phyloP scores from a whole-genome alignment of 768 basidiomycete genomes.

The Auriscalpium vulgare region DNA sequence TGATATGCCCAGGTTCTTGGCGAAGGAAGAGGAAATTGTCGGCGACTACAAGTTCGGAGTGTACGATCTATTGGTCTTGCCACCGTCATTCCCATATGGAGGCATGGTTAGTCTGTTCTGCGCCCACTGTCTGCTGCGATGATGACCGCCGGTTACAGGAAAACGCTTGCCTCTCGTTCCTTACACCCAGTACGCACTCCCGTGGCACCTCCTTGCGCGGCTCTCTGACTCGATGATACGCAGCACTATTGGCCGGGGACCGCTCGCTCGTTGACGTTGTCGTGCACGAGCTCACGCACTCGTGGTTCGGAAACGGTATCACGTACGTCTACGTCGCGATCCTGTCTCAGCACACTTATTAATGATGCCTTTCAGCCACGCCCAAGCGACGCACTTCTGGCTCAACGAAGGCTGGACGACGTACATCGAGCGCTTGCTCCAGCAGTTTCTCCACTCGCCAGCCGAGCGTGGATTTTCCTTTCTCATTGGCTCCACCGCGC shows the following conservation, averaged over 20 bases:
- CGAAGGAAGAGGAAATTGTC: slow-evolving; percentile 67
- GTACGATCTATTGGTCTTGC: slow-evolving; percentile 84
- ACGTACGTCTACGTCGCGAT: slow-evolving; percentile 35
- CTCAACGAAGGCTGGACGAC: slow-evolving; percentile 93
- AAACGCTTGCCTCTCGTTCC: slow-evolving; percentile 82
- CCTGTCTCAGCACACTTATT: neutral
- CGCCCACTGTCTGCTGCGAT: neutral
- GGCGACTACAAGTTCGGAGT: slow-evolving; percentile 77
- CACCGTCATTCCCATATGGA: slow-evolving; percentile 89
- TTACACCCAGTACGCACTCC: slow-evolving; percentile 65
- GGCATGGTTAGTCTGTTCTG: slow-evolving; percentile 53
- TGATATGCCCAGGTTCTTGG: slow-evolving; percentile 49
- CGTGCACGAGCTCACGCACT: slow-evolving; percentile 81
- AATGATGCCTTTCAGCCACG: slow-evolving; percentile 35
- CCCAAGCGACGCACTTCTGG: slow-evolving; percentile 77
- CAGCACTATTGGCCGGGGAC: slow-evolving; percentile 82
- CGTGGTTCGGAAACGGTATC: slow-evolving; percentile 90
- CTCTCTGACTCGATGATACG: neutral
- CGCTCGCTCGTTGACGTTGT: slow-evolving; percentile 82
- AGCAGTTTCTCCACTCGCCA: slow-evolving; percentile 59
- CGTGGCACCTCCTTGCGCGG: neutral
- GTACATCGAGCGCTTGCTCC: slow-evolving; percentile 80
- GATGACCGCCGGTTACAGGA: slow-evolving; percentile 39
- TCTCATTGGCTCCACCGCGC: slow-evolving; percentile 63
- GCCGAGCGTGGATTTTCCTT: slow-evolving; percentile 76